Evolutionary conservation across 225 moss, liverwort and hornwort species (phyloP), one percentile per base, ranked within the genome.

Genomic region (Straminergon stramineum): DNA sequence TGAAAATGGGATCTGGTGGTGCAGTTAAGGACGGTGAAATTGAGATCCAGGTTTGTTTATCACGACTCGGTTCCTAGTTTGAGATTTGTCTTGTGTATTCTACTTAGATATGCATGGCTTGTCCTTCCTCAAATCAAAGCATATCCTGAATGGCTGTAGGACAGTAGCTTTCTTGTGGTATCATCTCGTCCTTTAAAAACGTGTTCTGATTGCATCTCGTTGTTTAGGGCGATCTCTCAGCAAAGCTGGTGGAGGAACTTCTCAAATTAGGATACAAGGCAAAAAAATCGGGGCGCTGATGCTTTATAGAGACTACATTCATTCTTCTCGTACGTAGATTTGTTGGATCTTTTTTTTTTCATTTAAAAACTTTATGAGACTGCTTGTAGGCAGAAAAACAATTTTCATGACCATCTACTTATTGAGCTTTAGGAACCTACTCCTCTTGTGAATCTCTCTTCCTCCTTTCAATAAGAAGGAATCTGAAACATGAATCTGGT

Each of bases 1-100:
- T 85, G 71, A 94, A 91, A 89, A 91, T 96, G 91, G 96, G 96
- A 67, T 89, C 94, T 73, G 96, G 96, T 77, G 96, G 96, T 86
- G 92, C 95, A 87, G 93, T 96, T 53, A 96, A 96, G 84, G 94
- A 92, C 58, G 91, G 91, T 67, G 90, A 92, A 83, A 94, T 96
- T 74, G 95, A 95, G 87, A 92, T 96, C 61, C 96, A 96, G 96
- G 96, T 96, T 76, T 76, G 90, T 64, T 37, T 23, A 58, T 89
- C 56, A 43, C 52, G 35, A 21, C 27, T 89, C 41, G 5, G 35
- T 83, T 70, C 58, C 28, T 22, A 76, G 30, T 68, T 88, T 73
- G 22, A 57, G 52, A 70, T 73, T 60, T 55, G 41, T 90, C n/a
- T 60, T 88, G 48, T 88, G 64, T 55, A 43, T 74, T 81, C 84